A percentile compares a stretch with the other conserved stretches of the same genome.
phyloP scores from a whole-genome alignment of 805 yeast genomes.

The Wickerhamiella qilinensis region DNA sequence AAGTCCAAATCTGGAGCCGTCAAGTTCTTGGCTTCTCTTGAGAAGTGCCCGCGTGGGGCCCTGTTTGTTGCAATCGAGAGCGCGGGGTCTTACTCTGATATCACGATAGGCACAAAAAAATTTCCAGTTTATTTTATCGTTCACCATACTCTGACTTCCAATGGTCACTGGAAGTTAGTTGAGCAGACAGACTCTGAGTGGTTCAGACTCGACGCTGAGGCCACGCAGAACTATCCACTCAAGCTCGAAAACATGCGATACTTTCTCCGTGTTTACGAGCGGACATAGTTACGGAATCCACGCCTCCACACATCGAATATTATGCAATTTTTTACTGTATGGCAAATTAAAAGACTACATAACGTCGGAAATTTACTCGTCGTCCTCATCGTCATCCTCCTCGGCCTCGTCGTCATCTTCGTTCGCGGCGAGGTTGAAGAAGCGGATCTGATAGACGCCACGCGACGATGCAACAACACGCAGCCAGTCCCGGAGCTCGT shows the following conservation, averaged over 20 bases:
- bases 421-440: conserved; percentile 97
- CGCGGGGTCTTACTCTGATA: conserved; percentile 80
- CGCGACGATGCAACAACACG: conserved; percentile 93
- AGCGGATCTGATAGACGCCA: conserved; percentile 92
- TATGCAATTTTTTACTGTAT: not conserved
- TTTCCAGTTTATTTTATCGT: conserved; percentile 73
- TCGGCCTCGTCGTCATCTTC: conserved; percentile 92
- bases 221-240: conserved; percentile 37
- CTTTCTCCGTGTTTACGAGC: conserved; percentile 58
- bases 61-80: conserved; percentile 59
- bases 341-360: not conserved
- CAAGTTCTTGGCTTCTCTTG: conserved; percentile 37
- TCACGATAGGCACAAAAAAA: conserved; percentile 53
- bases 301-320: not conserved
- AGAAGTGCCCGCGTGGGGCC: conserved; percentile 40
- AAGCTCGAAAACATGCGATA: conserved; percentile 80
- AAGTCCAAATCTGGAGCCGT: conserved; percentile 50
- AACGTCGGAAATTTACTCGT: not conserved
- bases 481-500: conserved; percentile 99
- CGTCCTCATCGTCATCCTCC: conserved; percentile 22
- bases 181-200: conserved; percentile 61
- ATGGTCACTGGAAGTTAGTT: conserved; percentile 43
- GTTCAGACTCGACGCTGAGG: conserved; percentile 38
- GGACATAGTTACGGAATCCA: not conserved
- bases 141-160: conserved; percentile 53